Base-by-base conservation (phyloP, 148 eudicot species). In the Silene latifolia region DNA sequence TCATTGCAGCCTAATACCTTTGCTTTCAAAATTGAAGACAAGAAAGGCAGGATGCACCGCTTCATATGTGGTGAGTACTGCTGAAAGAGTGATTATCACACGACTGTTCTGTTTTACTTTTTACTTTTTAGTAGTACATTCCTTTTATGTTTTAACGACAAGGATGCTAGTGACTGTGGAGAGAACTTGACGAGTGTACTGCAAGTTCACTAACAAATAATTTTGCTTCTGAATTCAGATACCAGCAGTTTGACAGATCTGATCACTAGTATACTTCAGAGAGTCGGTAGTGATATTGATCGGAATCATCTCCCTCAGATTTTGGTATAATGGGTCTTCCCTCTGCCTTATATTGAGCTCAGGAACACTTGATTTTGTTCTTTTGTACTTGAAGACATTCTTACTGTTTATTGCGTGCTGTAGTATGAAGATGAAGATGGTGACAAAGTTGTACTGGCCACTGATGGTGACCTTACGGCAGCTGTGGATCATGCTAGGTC, bases 361-460 rank as follows among this genome's bases (percentile, higher is more conserved):
- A 1, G 42, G 4, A 32, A 44, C 47, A 42, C 53, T 42, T 29
- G 5, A 60, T 53, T 59, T 23, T 29, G 67, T 76, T 61, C 72
- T 79, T 79, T 51, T 20, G 58, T 24, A 32, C 57, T 67, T 72
- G 39, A 78, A 42, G n/a, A 39, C 44, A 27, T 27, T 67, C 24
- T 44, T 19, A 65, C 3, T 58, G 24, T n/a, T 65, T 19, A 19
- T 32, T n/a, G 17, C 77, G 70, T 79, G n/a, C 48, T 85, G 82
- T 73, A 95, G 99, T 95, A 92, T 82, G 98, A 95, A 83, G 99
- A 95, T 76, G 98, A 95, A 87, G 99, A 95, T 76, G 77, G 85
- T 51, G 99, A 95, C 81, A 82, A 78, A 78, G 99, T 95, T 59
- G 86, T 95, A 46, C 89, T 92, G 71, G 99, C 92, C 79, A 82